phyloP scores from a whole-genome alignment of 495 filamentous ascomycete species.

The Baudoinia panamericana region DNA sequence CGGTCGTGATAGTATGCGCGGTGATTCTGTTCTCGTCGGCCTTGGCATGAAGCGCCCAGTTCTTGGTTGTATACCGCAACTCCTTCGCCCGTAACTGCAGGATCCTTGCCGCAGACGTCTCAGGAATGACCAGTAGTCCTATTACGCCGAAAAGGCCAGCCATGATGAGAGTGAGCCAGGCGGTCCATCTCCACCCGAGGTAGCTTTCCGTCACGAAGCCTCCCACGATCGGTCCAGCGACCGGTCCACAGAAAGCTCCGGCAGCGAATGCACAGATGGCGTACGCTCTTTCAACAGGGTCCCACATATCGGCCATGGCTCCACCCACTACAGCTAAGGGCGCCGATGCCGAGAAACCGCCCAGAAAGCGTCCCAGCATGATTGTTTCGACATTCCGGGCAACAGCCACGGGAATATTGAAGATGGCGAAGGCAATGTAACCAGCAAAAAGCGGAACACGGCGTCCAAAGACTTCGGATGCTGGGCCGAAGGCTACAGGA shows the following conservation, averaged over 20 bases:
- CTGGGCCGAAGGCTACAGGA: conserved; percentile 40
- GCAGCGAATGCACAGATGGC: conserved; percentile 45
- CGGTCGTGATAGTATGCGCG: conserved; percentile 22
- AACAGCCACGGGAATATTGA: conserved; percentile 49
- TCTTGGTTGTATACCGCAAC: conserved; percentile 45
- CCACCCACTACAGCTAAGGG: conserved; percentile 51
- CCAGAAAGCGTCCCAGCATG: conserved; percentile 48
- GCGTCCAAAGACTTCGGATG: conserved; percentile 42
- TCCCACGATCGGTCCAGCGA: conserved; percentile 44
- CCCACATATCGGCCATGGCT: conserved; percentile 45
- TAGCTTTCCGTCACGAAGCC: conserved; percentile 28
- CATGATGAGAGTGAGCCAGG: conserved; percentile 14
- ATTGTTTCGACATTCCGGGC: conserved; percentile 47
- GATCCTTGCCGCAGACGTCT: conserved; percentile 46
- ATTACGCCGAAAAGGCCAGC: conserved; percentile 25
- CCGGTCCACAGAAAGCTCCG: conserved; percentile 44
- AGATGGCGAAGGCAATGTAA: conserved; percentile 42
- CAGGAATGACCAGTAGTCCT: conserved; percentile 38
- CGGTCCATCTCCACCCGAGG: conserved; percentile 46
- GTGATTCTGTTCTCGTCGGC: conserved; percentile 42
- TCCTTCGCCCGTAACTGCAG: conserved; percentile 40
- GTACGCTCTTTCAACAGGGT: conserved; percentile 44
- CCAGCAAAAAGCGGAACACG: conserved; percentile 43
- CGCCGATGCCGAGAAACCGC: conserved; percentile 49
- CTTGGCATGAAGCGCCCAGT: conserved; percentile 45